Evolutionary conservation across 441 rosid genomes (phyloP), one percentile per base, ranked within the genome.

Genomic region (Hypseocharis bilobata): DNA sequence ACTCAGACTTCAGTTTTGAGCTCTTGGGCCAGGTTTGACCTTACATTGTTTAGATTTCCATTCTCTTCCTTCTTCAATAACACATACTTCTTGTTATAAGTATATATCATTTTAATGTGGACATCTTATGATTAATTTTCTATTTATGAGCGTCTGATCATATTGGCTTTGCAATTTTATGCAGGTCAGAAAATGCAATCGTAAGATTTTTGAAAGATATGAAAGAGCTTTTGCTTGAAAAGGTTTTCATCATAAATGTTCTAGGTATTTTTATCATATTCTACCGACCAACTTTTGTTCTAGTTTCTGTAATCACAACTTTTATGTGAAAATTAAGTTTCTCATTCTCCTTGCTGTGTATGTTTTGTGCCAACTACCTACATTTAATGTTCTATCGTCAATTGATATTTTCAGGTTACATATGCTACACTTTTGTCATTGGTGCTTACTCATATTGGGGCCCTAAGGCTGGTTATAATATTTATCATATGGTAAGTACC

Each of bases 371-470:
- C 27, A 52, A 25, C 28, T 23, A 34, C 23, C 13, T 16, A 67
- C 20, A 49, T 20, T 30, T 44, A 26, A 20, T 32, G 60, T 32
- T 51, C 26, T 32, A 51, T 45, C 52, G 45, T 22, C n/a, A 55
- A 40, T 63, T 32, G n/a, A 28, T 16, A 27, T 68, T 77, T 66
- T 61, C 82, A 92, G 98, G 98, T 52, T 84, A 87, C 74, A 74
- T 88, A 57, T 85, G 84, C 28, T 92, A 92, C 86, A 92, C 76
- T 78, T 92, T 90, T 45, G 98, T 92, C 70, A 47, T 92, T 49
- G 97, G 98, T 40, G 97, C 98, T 62, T 92, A 92, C 79, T 90
- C 97, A 4, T 92, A 88, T 70, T 92, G 97, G 97, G 96, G 97
- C 3, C 98, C 97, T 47, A 92, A 92, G 78, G 98, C 97, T 74